Evolutionary conservation across 345 rosid species (phyloP), one percentile per base, ranked within the genome.

Genomic region (Stellera chamaejasme): DNA sequence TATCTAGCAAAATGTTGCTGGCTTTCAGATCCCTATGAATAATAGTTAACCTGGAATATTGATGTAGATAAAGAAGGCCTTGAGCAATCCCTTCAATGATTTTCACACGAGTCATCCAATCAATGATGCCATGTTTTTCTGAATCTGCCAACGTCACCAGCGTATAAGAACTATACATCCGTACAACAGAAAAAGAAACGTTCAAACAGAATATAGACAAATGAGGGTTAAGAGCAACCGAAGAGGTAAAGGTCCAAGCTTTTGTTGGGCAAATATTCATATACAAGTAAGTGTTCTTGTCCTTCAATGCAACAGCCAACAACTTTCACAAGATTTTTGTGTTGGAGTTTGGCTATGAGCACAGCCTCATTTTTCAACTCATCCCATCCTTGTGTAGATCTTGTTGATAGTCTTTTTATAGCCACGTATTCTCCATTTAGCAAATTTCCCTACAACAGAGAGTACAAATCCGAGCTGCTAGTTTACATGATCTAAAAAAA

Each of bases 261-360:
- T 62, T 62, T 62, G 66, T 75, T 71, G 42, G 68, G 69, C 76
- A 71, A 64, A 48, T 64, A 75, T 48, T 75, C 69, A 45, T 71
- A 72, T 36, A 72, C 47, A 50, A 32, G 39, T 32, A 32, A 32
- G 8, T 32, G 5, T 10, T 50, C 26, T 0, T 43, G 41, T 25
- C 49, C 47, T 16, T 45, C 10, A n/a, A 43, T 56, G 59, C 59
- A 56, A 9, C 36, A 56, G 5, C 59, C 49, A 6, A 56, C 10
- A 25, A 56, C 48, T 39, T 56, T 56, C 13, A 56, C 59, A 25
- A 56, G 59, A 56, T 56, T 56, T 2, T 48, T 14, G 48, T 56
- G 59, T 36, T 56, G 59, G 13, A 56, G 41, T 25, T 56, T 56
- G 43, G 59, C 59, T 43, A 56, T 43, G 15, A 43, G 45, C 13